phyloP scores from a whole-genome alignment of 1,284 basidiomycete genomes.

The Ustilago tritici region DNA sequence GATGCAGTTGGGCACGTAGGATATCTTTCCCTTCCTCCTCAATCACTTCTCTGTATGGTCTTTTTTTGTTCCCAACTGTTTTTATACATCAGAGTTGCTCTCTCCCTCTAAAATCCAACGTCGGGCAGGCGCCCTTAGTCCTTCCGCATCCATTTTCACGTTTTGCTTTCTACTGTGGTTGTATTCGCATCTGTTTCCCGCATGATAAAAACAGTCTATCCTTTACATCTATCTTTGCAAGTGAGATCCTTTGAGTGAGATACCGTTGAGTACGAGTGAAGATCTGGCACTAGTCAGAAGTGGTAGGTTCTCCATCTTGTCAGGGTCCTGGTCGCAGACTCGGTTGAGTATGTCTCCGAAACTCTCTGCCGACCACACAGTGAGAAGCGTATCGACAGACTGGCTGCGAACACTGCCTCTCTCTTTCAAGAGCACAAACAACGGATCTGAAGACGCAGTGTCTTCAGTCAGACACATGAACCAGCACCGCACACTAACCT shows the following conservation, averaged over 20 bases:
- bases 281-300: too few relatives aligned
- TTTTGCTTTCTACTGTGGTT: conserved; percentile 28
- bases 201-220: conserved; percentile 18
- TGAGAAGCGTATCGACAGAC: too few relatives aligned
- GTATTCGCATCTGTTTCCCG: conserved; percentile 34
- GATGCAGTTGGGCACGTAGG: conserved; percentile 50
- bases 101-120: conserved; percentile 30
- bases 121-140: conserved; percentile 58
- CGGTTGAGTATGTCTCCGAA: too few relatives aligned
- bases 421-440: too few relatives aligned
- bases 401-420: too few relatives aligned
- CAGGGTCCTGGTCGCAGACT: too few relatives aligned
- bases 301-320: too few relatives aligned
- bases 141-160: conserved; percentile 19
- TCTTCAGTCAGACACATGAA: too few relatives aligned
- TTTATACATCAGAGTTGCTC: conserved; percentile 6
- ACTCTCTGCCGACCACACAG: too few relatives aligned
- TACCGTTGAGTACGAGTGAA: background rate
- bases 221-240: background rate
- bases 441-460: too few relatives aligned
- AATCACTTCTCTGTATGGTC: background rate
- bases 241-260: background rate
- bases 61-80: conserved; percentile 19
- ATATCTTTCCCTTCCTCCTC: conserved; percentile 5
- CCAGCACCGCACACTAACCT: too few relatives aligned